Conservation (phyloP, 2,329 filamentous ascomycete species). For the Aspergillus ustus region DNA sequence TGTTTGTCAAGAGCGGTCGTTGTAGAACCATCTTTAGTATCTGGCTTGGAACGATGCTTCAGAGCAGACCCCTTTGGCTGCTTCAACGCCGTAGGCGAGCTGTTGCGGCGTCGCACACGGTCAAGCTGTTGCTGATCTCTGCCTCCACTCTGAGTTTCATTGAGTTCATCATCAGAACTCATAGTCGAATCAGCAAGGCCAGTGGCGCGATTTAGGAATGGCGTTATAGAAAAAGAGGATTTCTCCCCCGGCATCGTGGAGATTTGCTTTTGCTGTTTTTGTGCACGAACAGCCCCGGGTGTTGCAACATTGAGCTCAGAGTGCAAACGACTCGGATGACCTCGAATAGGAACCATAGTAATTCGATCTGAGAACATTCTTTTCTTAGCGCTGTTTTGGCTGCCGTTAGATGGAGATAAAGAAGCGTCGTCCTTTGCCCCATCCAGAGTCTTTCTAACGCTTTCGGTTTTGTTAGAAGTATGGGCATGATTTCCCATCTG, state of each 20-base stretch:
- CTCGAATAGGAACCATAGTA: conserved; percentile 44
- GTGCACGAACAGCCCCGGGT: conserved; percentile 51
- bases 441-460: conserved; percentile 71
- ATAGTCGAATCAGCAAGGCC: conserved; percentile 51
- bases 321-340: conserved; percentile 40
- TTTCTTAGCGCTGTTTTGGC: conserved; percentile 33
- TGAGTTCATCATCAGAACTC: conserved; percentile 34
- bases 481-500: conserved; percentile 63
- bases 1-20: background rate
- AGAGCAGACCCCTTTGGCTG: background rate
- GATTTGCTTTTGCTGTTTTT: conserved; percentile 63
- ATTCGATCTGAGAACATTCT: conserved; percentile 41
- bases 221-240: conserved; percentile 90
- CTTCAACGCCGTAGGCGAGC: background rate
- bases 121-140: conserved; percentile 13
- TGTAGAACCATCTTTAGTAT: background rate
- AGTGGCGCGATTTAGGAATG: conserved; percentile 80
- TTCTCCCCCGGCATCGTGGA: conserved; percentile 76
- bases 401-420: conserved; percentile 47
- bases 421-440: conserved; percentile 66
- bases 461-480: conserved; percentile 72
- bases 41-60: background rate
- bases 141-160: conserved; percentile 26
- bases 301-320: conserved; percentile 56
- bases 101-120: background rate